Base-by-base conservation (phyloP, 2,329 filamentous ascomycete genomes). In the Truncatella angustata region DNA sequence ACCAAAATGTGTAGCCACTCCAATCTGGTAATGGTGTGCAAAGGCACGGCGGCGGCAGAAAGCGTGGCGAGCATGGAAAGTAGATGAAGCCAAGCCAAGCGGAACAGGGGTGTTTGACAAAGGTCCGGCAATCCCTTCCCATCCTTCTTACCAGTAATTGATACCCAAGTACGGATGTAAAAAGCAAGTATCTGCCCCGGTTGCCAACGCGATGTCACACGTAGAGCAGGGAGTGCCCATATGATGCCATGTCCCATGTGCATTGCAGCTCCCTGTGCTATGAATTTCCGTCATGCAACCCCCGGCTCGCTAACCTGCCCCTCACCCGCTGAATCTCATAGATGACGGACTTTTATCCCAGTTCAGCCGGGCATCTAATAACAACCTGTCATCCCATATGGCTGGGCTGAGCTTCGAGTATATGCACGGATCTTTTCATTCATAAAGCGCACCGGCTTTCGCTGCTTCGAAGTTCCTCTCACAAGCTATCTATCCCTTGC, bases 1-100 rank as follows among this genome's bases (percentile, higher is more conserved):
- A 56, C 54, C 46, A 44, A 44, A 58, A 23, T 43, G 51, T 48
- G 53, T 52, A 49, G 57, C 43, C 49, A 43, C 52, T 59, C 55
- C 49, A 60, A 60, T 61, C 52, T 58, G 55, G 58, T 61, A 57
- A 54, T 56, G 54, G 54, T 54, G 35, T 53, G 53, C 52, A 58
- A 54, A 52, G 55, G 56, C 52, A 56, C 58, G 54, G 60, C 58
- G 59, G 58, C 26, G 28, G 28, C 43, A 20, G 20, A 34, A 54
- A 53, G 57, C 58, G 48, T 53, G 51, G 51, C 44, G 42, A 36
- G 37, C 44, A 44, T 55, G 52, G 56, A 50, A 56, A 39, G 54
- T n/a, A 57, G 54, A 52, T 44, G 50, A 49, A 58, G 50, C 54
- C 54, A 54, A 56, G 49, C 48, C 49, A 18, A 42, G 21, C 24